phyloP scores from a whole-genome alignment of 352 stramenopile species.

The Phytophthora boehmeriae region DNA sequence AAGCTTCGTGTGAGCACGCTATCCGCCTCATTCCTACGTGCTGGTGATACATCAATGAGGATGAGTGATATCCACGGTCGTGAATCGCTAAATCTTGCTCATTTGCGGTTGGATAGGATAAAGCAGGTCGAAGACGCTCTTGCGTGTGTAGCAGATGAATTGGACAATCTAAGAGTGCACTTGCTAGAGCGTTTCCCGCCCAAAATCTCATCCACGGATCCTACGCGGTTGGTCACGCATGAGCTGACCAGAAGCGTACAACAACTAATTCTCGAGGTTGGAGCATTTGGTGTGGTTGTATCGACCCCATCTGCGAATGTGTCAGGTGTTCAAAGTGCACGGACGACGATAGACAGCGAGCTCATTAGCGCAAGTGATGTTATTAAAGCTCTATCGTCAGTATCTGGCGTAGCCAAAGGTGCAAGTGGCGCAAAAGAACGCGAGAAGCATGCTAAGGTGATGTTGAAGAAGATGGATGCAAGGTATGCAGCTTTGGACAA shows the following conservation, averaged over 20 bases:
- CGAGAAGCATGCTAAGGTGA: slow-evolving; percentile 38
- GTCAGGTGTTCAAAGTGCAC: neutral
- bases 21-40: slow-evolving; percentile 30
- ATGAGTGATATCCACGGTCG: slow-evolving; percentile 25
- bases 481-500: slow-evolving; percentile 31
- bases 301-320: slow-evolving; percentile 5
- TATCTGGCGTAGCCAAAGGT: slow-evolving; percentile 10
- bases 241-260: slow-evolving; percentile 27
- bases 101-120: slow-evolving; percentile 26
- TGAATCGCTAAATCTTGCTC: slow-evolving; percentile 14
- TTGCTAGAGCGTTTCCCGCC: slow-evolving; percentile 14
- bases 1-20: slow-evolving; percentile 41
- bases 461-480: slow-evolving; percentile 49
- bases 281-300: slow-evolving; percentile 41
- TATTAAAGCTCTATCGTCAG: slow-evolving; percentile 28
- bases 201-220: slow-evolving; percentile 3
- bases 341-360: slow-evolving; percentile 1
- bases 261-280: slow-evolving; percentile 40
- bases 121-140: slow-evolving; percentile 31
- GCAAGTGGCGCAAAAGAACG: slow-evolving; percentile 31
- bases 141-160: slow-evolving; percentile 14
- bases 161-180: slow-evolving; percentile 20
- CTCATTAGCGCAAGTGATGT: slow-evolving; percentile 31
- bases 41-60: slow-evolving; percentile 13
- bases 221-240: neutral